Evolutionary conservation across 768 basidiomycete genomes (phyloP), one percentile per base, ranked within the genome.

Genomic region (Suillus subluteus): DNA sequence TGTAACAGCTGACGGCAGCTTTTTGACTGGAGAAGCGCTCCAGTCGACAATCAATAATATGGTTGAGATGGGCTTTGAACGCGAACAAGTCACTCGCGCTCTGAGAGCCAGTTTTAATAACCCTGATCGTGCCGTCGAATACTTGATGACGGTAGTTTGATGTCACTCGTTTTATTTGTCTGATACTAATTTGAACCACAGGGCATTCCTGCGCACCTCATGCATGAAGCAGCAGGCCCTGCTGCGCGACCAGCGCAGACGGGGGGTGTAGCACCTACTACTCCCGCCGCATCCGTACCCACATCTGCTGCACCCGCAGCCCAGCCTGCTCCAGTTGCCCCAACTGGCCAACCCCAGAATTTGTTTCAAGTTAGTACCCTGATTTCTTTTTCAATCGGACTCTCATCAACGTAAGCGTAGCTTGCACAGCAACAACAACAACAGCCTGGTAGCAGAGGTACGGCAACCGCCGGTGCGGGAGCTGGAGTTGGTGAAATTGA

Each of bases 101-200:
- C 76, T 99, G 76, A 84, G 95, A 66, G 98, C 96, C 35, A 96
- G 94, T 74, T 99, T 86, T 81, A 99, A 99, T 79, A 99, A 99
- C 79, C 93, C 98, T 9, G 96, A 99, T 72, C 87, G 98, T 38
- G 98, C 98, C 8, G 97, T 95, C n/a, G 98, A 99, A 77, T 99
- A 99, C 78, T 81, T 99, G 64, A 91, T 99, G 87, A 97, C 75
- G 67, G 97, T 96, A 71, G 70, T 91, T n/a, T 80, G 15, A 15
- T 23, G 37, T 63, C 50, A 12, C 58, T 70, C 58, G 48, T 56
- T 26, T 56, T 43, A 59, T 61, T 30, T 65, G 46, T 58, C 38
- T 43, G n/a, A 58, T 62, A 18, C 71, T 62, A 70, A 68, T 65
- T 65, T 64, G 32, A 30, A 35, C 30, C 26, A 38, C 65, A 96